phyloP scores from a whole-genome alignment of 441 rosid species.

The Omphalea diandra region DNA sequence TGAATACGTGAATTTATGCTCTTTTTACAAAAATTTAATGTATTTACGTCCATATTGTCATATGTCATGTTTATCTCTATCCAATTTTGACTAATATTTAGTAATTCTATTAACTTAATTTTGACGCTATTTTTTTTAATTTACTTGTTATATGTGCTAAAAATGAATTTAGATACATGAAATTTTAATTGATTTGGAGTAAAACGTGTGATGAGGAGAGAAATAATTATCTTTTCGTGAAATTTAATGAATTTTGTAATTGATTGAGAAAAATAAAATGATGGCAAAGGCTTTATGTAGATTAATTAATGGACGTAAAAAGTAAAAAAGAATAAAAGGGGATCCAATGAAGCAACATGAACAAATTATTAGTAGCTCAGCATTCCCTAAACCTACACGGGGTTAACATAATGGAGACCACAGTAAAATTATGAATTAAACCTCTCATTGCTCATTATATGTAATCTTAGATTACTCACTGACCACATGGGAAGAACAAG shows the following conservation, averaged over 20 bases:
- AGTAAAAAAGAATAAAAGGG: neutral
- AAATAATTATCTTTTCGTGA: neutral
- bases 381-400: neutral
- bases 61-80: too few relatives aligned
- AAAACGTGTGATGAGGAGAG: too few relatives aligned
- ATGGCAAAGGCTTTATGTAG: too few relatives aligned
- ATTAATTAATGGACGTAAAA: neutral
- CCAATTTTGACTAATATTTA: too few relatives aligned
- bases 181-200: too few relatives aligned
- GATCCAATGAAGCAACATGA: slow-evolving; percentile 25
- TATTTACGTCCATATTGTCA: too few relatives aligned
- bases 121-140: too few relatives aligned
- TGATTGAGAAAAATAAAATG: neutral
- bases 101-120: too few relatives aligned
- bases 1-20: too few relatives aligned
- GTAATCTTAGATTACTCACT: slow-evolving; percentile 5
- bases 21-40: too few relatives aligned
- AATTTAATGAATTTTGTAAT: neutral
- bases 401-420: slow-evolving; percentile 28
- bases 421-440: slow-evolving; percentile 23
- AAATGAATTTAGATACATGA: too few relatives aligned
- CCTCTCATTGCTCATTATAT: neutral
- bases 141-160: too few relatives aligned
- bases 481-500: slow-evolving; percentile 26
- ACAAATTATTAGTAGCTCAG: neutral